phyloP scores from a whole-genome alignment of 495 filamentous ascomycete species.

The Venustampulla echinocandica region DNA sequence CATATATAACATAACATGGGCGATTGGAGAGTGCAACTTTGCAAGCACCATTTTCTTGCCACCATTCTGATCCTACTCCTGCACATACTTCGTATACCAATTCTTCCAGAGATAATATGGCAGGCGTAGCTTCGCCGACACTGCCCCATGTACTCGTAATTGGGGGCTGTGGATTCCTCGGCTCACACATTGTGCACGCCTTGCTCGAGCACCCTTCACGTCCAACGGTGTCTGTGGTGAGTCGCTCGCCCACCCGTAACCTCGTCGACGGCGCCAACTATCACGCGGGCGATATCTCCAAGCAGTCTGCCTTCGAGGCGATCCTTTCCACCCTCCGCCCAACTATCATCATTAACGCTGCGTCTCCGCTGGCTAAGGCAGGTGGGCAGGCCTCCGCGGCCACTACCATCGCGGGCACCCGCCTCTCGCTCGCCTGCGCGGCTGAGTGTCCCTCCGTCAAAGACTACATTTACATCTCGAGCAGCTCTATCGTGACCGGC shows the following conservation, averaged over 20 bases:
- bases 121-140: not conserved
- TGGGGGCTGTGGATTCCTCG: conserved; percentile 62
- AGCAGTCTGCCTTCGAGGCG: not conserved
- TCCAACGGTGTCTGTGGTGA: conserved; percentile 65
- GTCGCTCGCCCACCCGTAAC: conserved; percentile 67
- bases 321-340: not conserved
- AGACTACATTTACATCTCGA: not conserved
- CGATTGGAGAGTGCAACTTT: not conserved
- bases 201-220: conserved; percentile 43
- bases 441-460: not conserved
- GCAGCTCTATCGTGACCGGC: not conserved
- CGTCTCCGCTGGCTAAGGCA: not conserved
- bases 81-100: not conserved
- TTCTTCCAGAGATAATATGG: not conserved
- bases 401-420: not conserved
- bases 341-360: not conserved
- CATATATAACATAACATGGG: not conserved
- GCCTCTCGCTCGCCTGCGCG: not conserved
- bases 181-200: conserved; percentile 52
- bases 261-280: conserved; percentile 57
- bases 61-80: not conserved
- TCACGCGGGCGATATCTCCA: conserved; percentile 66
- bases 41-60: not conserved
- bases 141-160: conserved; percentile 36
- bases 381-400: not conserved